Percentiles rank a stretch among this genome's conserved stretches.
phyloP scores from a whole-genome alignment of 2,329 filamentous ascomycete species.

The Thermothelomyces thermophilus region DNA sequence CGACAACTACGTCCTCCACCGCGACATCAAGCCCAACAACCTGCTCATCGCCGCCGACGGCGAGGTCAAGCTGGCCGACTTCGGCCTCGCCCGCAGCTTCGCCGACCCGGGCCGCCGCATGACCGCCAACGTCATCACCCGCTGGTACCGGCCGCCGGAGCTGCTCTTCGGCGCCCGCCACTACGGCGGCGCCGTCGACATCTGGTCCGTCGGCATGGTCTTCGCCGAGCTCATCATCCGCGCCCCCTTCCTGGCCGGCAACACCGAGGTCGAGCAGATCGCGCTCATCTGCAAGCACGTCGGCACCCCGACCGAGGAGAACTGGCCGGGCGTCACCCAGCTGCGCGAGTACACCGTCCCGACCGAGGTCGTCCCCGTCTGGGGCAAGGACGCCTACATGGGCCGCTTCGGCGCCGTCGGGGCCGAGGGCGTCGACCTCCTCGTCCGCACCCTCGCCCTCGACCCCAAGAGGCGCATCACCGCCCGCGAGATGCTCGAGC shows the following conservation, averaged over 20 bases:
- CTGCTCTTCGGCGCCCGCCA: constrained; percentile 83
- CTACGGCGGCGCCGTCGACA: constrained; percentile 84
- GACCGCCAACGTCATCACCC: constrained; percentile 92
- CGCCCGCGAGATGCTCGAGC: constrained; percentile 68
- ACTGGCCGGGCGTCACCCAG: constrained; percentile 85
- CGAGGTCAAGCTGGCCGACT: constrained; percentile 93
- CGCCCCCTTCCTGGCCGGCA: constrained; percentile 74
- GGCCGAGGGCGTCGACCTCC: constrained; percentile 73
- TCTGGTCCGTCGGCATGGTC: constrained; percentile 90
- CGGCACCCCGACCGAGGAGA: constrained; percentile 86
- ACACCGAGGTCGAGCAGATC: constrained; percentile 81
- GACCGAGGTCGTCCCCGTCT: constrained; percentile 48
- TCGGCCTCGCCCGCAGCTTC: constrained; percentile 85
- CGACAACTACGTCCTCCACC: constrained; percentile 86
- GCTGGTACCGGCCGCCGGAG: constrained; percentile 94
- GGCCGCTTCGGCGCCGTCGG: constrained; percentile 74
- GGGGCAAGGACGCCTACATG: constrained; percentile 65
- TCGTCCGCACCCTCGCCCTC: constrained; percentile 77
- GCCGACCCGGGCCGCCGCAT: constrained; percentile 82
- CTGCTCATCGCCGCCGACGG: constrained; percentile 88
- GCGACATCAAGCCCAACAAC: constrained; percentile 99
- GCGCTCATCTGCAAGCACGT: constrained; percentile 76
- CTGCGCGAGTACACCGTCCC: constrained; percentile 71
- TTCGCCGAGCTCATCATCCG: constrained; percentile 86
- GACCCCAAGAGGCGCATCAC: constrained; percentile 82